Evolutionary conservation across 2,329 filamentous ascomycete genomes (phyloP).

Genomic region (Fusarium compactum): DNA sequence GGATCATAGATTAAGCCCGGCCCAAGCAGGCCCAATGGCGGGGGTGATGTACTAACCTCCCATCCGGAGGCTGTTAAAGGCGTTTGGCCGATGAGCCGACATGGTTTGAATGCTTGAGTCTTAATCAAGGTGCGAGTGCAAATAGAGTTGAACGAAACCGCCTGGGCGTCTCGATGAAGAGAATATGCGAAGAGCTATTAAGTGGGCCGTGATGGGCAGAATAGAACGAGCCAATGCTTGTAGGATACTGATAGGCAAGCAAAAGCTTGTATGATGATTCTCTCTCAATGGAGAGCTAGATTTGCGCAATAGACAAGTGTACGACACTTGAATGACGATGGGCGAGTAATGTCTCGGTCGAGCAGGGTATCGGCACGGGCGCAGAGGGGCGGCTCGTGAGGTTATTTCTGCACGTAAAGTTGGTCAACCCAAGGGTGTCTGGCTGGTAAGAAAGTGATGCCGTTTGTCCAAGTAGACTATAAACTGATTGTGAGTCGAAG

Average conservation of each 20-base stretch:
- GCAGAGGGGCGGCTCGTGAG: constrained; percentile 40
- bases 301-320: constrained; percentile 40
- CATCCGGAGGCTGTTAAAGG: constrained; percentile 91
- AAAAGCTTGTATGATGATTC: constrained; percentile 12
- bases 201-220: constrained; percentile 55
- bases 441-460: constrained; percentile 22
- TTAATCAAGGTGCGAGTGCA: constrained; percentile 47
- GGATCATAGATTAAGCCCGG: constrained; percentile 2
- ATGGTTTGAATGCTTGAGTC: constrained; percentile 61
- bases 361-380: constrained; percentile 42
- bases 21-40: constrained; percentile 18
- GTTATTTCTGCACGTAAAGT: constrained; percentile 35
- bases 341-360: constrained; percentile 46
- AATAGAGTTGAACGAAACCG: constrained; percentile 44
- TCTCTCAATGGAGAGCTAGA: constrained; percentile 29
- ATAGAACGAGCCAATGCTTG: constrained; percentile 35
- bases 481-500: constrained; percentile 43
- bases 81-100: constrained; percentile 92
- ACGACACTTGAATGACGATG: constrained; percentile 36
- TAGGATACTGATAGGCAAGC: constrained; percentile 35
- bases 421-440: constrained; percentile 22
- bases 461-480: constrained; percentile 38
- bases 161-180: constrained; percentile 44
- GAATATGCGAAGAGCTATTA: constrained; percentile 45
- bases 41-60: constrained; percentile 77